A percentile compares a stretch with the other conserved stretches of the same genome.
Evolutionary conservation across 1,284 basidiomycete genomes (phyloP).

Genomic region (Sphagnurus paluster): DNA sequence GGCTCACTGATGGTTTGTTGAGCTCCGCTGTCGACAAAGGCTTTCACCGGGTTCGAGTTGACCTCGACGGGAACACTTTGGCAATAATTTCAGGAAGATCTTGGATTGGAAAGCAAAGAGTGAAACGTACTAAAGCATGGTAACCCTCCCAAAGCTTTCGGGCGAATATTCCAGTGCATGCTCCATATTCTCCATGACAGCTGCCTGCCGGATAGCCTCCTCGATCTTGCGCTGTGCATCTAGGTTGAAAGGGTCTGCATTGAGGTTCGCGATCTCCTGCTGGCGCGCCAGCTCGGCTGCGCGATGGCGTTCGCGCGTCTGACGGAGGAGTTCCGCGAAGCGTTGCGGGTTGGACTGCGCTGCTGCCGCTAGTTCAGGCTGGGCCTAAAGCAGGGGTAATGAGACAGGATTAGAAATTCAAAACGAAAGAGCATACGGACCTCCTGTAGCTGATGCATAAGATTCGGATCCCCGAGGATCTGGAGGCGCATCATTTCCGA

Average conservation of each 20-base stretch:
- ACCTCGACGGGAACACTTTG: slow-evolving; percentile 83
- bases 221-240: slow-evolving; percentile 94
- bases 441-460: slow-evolving; percentile 76
- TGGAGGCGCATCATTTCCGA: slow-evolving; percentile 90
- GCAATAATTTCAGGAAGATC: slow-evolving; percentile 6
- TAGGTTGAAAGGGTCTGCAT: slow-evolving; percentile 87
- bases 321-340: slow-evolving; percentile 74
- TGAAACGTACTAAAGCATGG: slow-evolving; percentile 87
- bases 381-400: slow-evolving; percentile 44
- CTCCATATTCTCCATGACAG: slow-evolving; percentile 88
- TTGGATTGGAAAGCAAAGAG: slow-evolving; percentile 2
- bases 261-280: slow-evolving; percentile 68
- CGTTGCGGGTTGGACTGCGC: slow-evolving; percentile 65
- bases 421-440: slow-evolving; percentile 38
- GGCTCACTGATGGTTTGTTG: slow-evolving; percentile 92
- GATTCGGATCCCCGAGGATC: slow-evolving; percentile 76
- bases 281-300: slow-evolving; percentile 55
- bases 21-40: slow-evolving; percentile 97
- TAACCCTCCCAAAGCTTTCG: slow-evolving; percentile 92
- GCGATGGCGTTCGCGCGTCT: slow-evolving; percentile 59
- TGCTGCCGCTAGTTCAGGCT: slow-evolving; percentile 80
- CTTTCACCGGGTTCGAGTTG: slow-evolving; percentile 88
- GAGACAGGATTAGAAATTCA: slow-evolving; percentile 6
- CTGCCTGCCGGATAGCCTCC: slow-evolving; percentile 89
- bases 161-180: slow-evolving; percentile 93